phyloP scores from a whole-genome alignment of 352 stramenopile genomes.

The Globisporangium lucens region DNA sequence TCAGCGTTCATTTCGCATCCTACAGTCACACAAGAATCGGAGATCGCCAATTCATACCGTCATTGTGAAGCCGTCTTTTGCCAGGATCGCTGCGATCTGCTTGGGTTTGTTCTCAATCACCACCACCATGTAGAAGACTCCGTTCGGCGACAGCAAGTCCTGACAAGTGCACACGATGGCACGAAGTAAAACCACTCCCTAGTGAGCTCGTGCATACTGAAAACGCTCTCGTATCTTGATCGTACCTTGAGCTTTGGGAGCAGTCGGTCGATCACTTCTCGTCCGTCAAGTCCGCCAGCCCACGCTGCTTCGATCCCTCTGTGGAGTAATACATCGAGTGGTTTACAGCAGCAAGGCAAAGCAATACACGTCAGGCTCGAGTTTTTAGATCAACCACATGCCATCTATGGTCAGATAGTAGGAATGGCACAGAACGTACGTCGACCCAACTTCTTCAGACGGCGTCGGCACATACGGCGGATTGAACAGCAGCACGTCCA shows the following conservation, averaged over 20 bases:
- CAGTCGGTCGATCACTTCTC: conserved; percentile 94
- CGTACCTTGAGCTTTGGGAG: conserved; percentile 88
- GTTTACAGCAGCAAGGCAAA: background rate
- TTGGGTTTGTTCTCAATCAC: conserved; percentile 96
- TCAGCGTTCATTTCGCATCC: background rate
- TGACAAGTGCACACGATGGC: conserved; percentile 12
- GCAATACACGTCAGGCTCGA: background rate
- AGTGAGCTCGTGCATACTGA: background rate
- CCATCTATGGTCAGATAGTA: background rate
- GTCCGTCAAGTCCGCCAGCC: conserved; percentile 92
- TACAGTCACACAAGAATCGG: background rate
- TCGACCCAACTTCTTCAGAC: conserved; percentile 92
- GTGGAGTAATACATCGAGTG: background rate
- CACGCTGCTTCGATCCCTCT: conserved; percentile 96
- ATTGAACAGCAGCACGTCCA: conserved; percentile 98
- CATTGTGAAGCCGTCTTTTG: conserved; percentile 62
- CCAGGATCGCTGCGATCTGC: conserved; percentile 86
- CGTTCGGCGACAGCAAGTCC: conserved; percentile 68
- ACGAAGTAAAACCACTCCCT: background rate
- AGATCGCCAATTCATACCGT: conserved; percentile 28
- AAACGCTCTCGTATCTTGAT: background rate
- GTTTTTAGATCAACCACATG: background rate
- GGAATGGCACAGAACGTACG: conserved; percentile 32
- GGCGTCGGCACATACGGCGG: conserved; percentile 98
- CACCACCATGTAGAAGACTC: conserved; percentile 97